These are phyloP conservation scores for Solanum megistacrolobum DNA, from an alignment of 257 asterid species.

Conservation along the genomic window DNA sequence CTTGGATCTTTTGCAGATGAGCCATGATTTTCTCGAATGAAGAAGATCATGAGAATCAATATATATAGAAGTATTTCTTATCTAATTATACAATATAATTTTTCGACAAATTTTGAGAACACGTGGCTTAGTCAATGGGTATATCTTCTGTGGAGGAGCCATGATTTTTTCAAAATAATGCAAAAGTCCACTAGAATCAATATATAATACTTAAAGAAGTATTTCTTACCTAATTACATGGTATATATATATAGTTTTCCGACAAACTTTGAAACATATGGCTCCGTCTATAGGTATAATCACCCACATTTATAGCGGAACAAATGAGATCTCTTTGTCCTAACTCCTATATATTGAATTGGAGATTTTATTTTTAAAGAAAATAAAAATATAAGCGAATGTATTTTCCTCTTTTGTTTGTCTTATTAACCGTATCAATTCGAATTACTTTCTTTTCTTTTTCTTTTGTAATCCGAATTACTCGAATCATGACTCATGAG, in stretches of 20 bases:
- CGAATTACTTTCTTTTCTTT: background rate
- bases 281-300: background rate
- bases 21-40: background rate
- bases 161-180: background rate
- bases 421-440: background rate
- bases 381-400: background rate
- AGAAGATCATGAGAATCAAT: background rate
- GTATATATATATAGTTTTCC: background rate
- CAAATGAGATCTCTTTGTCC: background rate
- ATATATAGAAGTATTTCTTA: background rate
- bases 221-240: background rate
- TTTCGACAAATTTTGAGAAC: rapidly evolving
- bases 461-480: background rate
- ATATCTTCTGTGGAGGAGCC: background rate
- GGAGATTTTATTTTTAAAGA: background rate
- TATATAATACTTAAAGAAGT: background rate
- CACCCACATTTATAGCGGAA: background rate
- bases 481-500: background rate
- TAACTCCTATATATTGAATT: background rate
- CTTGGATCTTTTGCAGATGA: too few species aligned
- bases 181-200: too few species aligned
- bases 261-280: background rate
- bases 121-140: background rate
- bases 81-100: background rate
- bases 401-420: background rate